These are phyloP conservation scores for Aureococcus anophagefferens DNA, from an alignment of 108 stramenopile genomes.

Conservation along the genomic window DNA sequence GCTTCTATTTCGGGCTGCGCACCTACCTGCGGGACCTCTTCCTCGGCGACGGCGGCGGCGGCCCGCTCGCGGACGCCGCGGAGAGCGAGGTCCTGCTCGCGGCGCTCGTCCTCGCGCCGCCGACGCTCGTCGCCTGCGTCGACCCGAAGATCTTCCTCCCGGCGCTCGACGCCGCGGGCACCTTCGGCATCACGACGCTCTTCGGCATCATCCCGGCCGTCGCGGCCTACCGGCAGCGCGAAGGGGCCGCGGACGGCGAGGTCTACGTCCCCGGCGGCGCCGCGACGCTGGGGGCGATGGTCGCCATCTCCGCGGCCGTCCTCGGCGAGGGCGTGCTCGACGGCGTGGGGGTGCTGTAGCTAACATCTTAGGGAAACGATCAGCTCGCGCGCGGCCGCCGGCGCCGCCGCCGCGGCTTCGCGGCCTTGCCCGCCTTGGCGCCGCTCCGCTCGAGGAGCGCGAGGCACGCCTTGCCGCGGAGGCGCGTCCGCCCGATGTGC, in stretches of 20 bases:
- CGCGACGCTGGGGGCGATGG: neutral
- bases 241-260: neutral
- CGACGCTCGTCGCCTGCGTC: conserved; percentile 5
- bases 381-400: too few relatives aligned
- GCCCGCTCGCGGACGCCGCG: neutral
- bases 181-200: conserved; percentile 19
- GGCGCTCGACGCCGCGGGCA: conserved; percentile 21
- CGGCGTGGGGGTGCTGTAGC: too few relatives aligned
- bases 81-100: conserved; percentile 1
- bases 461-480: too few relatives aligned
- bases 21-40: conserved; percentile 20
- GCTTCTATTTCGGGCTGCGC: conserved; percentile 20
- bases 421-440: too few relatives aligned
- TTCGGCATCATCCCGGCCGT: conserved; percentile 20
- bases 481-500: too few relatives aligned
- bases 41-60: neutral
- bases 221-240: conserved; percentile 11
- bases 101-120: conserved; percentile 11
- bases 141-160: conserved; percentile 12
- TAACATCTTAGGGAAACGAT: too few relatives aligned
- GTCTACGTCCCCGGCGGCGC: neutral
- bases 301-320: neutral
- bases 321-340: neutral
- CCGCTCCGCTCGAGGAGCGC: too few relatives aligned
- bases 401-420: too few relatives aligned